Base-by-base conservation (phyloP, 352 stramenopile genomes). In the Pythium oligandrum region DNA sequence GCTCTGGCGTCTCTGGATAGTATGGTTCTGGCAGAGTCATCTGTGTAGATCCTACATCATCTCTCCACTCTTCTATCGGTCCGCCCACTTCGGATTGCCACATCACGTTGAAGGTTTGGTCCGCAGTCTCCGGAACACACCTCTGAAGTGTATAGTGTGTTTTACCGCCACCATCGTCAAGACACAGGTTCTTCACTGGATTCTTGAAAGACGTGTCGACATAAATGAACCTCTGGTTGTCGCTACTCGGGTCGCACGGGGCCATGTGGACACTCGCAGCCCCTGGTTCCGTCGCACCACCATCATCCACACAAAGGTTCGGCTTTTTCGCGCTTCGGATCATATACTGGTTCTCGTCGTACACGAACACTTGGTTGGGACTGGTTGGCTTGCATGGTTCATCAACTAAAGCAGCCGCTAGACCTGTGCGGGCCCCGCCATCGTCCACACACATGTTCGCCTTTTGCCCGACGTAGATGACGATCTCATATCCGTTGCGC, bases 361-460 rank as follows among this genome's bases (percentile, higher is more conserved):
- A 52, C 4, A 52, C 47, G 26, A 52, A 52, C 30, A 52, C 32
- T 30, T 52, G 47, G 47, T 52, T 39, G 11, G 34, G 11, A 39
- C 47, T 52, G 11, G 31, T 42, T 12, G 47, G 47, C 32, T 42
- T 52, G 47, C 47, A 52, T 34, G 26, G 3, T 11, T 6, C 10
- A 8, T 12, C 30, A 4, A 42, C 30, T 7, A 52, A 40, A 9
- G 32, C 47, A 34, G 11, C 3, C 34, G 30, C 32, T 5, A 5
- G 4, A 12, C 12, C 2, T 31, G 32, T 50, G 46, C 31, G 32
- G 3, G 46, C 46, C 30, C 48, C 48, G 4, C 48, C 48, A 33
- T 44, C 48, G 48, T 54, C 48, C 48, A 54, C 17, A 38, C 46
- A 52, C 11, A 40, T 32, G 31, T 31, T 34, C 7, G 1, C 9